Conservation (phyloP, 2,329 filamentous ascomycete genomes). For the Lasiodiplodia hormozganensis region DNA sequence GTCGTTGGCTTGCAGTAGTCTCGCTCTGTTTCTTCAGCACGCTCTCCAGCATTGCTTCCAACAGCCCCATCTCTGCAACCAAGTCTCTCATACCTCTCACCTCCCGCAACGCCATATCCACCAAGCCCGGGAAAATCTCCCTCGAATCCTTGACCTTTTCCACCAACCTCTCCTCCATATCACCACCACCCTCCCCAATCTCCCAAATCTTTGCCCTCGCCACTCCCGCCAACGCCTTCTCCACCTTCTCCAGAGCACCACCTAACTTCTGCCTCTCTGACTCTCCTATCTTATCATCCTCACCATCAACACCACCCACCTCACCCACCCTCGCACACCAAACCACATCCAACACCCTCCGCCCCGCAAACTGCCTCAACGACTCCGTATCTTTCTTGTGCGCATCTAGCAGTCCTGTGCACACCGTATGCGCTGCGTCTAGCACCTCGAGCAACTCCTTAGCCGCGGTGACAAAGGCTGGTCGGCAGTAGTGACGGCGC, state of each 20-base stretch:
- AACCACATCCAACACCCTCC: neutral
- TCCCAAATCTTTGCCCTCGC: neutral
- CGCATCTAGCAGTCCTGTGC: neutral
- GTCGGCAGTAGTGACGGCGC: no score
- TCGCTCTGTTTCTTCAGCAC: neutral
- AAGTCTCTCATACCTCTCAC: neutral
- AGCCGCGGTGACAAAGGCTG: neutral
- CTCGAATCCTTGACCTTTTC: neutral
- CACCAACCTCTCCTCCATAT: neutral
- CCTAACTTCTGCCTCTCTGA: neutral
- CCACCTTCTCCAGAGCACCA: neutral
- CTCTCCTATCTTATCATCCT: no score
- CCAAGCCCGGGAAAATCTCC: neutral
- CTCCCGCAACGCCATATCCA: neutral
- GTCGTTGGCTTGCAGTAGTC: neutral
- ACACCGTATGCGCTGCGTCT: neutral
- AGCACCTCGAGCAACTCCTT: neutral
- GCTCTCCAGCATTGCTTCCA: neutral
- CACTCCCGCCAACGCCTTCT: neutral
- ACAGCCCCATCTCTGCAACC: neutral
- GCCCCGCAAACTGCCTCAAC: neutral
- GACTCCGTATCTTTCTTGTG: neutral
- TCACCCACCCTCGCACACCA: neutral
- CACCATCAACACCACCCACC: neutral
- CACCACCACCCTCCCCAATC: neutral